Evolutionary conservation across 345 rosid species (phyloP), one percentile per base, ranked within the genome.

Genomic region (Syzygium oleosum): DNA sequence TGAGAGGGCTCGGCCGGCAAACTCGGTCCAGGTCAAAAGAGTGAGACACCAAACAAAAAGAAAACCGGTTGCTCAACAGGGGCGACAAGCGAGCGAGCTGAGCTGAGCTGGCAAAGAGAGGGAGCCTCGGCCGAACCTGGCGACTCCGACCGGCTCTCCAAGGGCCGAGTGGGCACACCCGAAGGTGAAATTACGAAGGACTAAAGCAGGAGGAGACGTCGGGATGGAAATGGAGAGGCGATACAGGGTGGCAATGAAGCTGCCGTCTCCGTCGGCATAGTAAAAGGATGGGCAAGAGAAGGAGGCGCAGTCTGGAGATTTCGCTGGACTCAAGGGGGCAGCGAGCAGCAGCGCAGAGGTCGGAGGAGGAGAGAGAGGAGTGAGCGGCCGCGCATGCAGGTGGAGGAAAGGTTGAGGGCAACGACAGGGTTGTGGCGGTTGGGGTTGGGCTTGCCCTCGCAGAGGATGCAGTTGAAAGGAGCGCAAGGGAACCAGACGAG

Each of bases 401-500:
- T 85, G 89, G 94, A 34, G 61, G 99, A 92, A 84, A 94, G 84
- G 46, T 88, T 88, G 9, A 84, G 86, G 89, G 89, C 4, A 89
- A 93, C 16, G 90, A 68, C 46, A 43, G 80, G 80, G 91, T 22
- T 91, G 25, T 7, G 93, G 86, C 41, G 90, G 84, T 78, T 89
- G 89, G 12, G 94, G 91, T 87, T 95, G 90, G 91, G 94, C 90
- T 98, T 89, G 34, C 90, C 90, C 15, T 89, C 98, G 87, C 99
- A 96, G 89, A 96, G 95, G 85, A 98, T 95, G 93, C 99, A 98
- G 27, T 93, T 92, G 88, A 98, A 93, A 29, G 99, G 99, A 31
- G 93, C 91, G 85, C 98, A 96, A 34, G 99, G 99, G 93, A 95
- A 94, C 99, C 99, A 96, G 85, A 98, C 98, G 38, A 98, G 95